Conservation (phyloP, 768 basidiomycete genomes). For the Boletales sp. region DNA sequence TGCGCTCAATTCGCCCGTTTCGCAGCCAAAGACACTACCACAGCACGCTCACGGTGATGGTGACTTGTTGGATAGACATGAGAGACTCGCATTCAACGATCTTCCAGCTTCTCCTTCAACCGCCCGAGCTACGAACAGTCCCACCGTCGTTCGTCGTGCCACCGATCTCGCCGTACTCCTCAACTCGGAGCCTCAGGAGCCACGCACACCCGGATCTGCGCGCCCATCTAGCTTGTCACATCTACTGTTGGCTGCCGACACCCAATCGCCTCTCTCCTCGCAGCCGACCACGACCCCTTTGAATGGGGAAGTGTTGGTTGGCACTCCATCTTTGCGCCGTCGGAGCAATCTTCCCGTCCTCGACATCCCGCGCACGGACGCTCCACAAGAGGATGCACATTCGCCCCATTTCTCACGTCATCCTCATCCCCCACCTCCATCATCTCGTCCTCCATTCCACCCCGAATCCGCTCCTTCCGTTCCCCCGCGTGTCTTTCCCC, state of each 20-base stretch:
- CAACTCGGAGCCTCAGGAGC: conserved; percentile 53
- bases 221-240: conserved; percentile 45
- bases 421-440: conserved; percentile 2
- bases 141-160: conserved; percentile 54
- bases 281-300: conserved; percentile 1
- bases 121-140: conserved; percentile 36
- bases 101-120: conserved; percentile 37
- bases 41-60: conserved; percentile 18
- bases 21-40: conserved; percentile 39
- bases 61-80: conserved; percentile 18
- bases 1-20: conserved; percentile 71
- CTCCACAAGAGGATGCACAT: conserved; percentile 16
- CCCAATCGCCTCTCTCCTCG: conserved; percentile 21
- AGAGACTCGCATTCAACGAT: conserved; percentile 24
- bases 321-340: conserved; percentile 27
- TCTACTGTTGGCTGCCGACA: conserved; percentile 31
- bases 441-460: conserved; percentile 22
- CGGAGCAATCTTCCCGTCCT: conserved; percentile 30
- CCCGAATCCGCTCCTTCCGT: conserved; percentile 22
- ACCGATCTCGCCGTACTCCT: conserved; percentile 77
- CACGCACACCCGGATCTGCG: conserved; percentile 33
- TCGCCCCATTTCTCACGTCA: conserved; percentile 26
- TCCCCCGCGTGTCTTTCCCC: conserved; percentile 23
- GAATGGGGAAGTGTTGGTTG: conserved; percentile 22
- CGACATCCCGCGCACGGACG: conserved; percentile 31